Base-by-base conservation (phyloP, 768 basidiomycete species). In the Russula dissimulans region DNA sequence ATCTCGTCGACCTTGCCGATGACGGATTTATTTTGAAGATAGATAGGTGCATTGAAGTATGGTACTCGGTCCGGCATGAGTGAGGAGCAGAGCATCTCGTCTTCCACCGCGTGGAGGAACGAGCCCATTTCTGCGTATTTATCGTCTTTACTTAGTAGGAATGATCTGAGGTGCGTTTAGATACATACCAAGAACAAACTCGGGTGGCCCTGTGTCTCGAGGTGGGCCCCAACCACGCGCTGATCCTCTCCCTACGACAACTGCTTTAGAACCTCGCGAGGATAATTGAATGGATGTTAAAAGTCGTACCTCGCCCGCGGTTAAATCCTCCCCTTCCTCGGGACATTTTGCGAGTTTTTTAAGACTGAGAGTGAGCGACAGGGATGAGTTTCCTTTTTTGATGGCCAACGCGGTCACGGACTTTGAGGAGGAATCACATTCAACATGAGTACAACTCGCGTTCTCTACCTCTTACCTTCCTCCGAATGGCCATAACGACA, bases 1-100 rank as follows among this genome's bases (percentile, higher is more conserved):
- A 99, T 98, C 74, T 99, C 97, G 74, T 99, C 97, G 44, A 99
- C 89, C 76, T 97, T 97, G 63, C 97, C 95, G 63, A 98, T 92
- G 65, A 84, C 79, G 10, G 92, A 90, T 75, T 97, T 98, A 74
- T 97, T 97, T 78, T 91, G 86, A 54, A 98, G 82, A 73, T 95
- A 98, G 70, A 98, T 93, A 51, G 95, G 95, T 0, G 95, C 95
- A 72, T 99, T 99, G 82, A 99, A 99, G 74, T 94, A 95, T 0
- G 97, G 97, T 31, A 99, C 93, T 77, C 91, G 95, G 74, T 95
- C 86, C 3, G 86, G 74, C 70, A 91, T 80, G 18, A 83, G 74
- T 4, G 94, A 92, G 7, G 85, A 79, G 72, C 97, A 99, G 53
- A 99, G 80, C 95, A 99, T 98, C 71, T 99, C 95, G 61, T 91